Evolutionary conservation across 1,284 basidiomycete genomes (phyloP).

Genomic region (Austroboletus niveus): DNA sequence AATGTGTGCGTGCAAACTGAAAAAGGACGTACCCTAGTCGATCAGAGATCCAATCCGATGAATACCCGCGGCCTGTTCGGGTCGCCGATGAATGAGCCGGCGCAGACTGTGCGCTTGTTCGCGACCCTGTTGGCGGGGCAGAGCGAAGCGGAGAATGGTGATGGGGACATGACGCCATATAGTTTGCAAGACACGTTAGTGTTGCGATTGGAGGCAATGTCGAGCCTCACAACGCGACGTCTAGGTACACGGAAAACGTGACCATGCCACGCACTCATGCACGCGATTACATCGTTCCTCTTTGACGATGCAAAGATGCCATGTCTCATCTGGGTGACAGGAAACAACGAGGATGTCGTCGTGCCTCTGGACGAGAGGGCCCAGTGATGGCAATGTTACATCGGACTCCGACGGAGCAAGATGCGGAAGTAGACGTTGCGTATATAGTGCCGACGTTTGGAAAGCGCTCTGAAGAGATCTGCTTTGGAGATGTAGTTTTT

Average conservation of each 20-base stretch:
- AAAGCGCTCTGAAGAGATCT: conserved; percentile 72
- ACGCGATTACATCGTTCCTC: conserved; percentile 69
- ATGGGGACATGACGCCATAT: conserved; percentile 35
- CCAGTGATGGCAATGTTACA: background rate
- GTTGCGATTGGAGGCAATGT: conserved; percentile 45
- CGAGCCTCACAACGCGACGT: conserved; percentile 32
- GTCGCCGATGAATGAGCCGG: conserved; percentile 35
- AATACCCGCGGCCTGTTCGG: conserved; percentile 42
- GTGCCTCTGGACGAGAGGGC: conserved; percentile 29
- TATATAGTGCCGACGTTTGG: conserved; percentile 50
- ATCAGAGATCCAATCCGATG: conserved; percentile 27
- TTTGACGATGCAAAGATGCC: conserved; percentile 75
- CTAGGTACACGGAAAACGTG: conserved; percentile 28
- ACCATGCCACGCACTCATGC: conserved; percentile 51
- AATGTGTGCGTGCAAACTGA: fast-evolving
- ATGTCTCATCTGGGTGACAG: conserved; percentile 61
- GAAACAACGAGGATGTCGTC: conserved; percentile 51
- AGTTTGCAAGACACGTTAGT: conserved; percentile 76
- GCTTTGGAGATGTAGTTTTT: conserved; percentile 58
- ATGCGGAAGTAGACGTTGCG: conserved; percentile 33
- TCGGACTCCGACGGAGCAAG: conserved; percentile 4
- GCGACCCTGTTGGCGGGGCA: conserved; percentile 8
- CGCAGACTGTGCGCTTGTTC: conserved; percentile 9
- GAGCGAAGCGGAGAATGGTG: conserved; percentile 30
- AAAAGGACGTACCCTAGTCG: conserved; percentile 15